These are phyloP conservation scores for Marasmius fiardii DNA, from an alignment of 1,284 basidiomycete species.

Conservation along the genomic window DNA sequence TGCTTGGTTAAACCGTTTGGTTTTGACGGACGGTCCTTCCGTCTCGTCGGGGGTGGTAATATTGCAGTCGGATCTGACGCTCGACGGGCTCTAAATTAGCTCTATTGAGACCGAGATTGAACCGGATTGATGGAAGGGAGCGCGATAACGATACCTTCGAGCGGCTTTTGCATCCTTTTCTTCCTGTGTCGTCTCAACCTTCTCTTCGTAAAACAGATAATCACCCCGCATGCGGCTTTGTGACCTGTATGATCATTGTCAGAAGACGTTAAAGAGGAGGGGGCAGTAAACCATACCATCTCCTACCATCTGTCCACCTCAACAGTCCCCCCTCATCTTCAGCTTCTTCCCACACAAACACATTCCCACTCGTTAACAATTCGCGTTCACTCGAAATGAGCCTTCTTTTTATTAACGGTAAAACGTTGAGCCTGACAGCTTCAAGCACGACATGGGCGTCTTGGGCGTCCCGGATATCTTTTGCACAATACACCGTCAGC, in stretches of 20 bases:
- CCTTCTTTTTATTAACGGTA: slow-evolving; percentile 68
- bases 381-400: slow-evolving; percentile 66
- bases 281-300: slow-evolving; percentile 45
- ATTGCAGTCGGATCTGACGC: slow-evolving; percentile 57
- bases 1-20: slow-evolving; percentile 76
- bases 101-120: not conserved
- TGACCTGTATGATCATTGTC: slow-evolving; percentile 45
- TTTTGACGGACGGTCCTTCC: slow-evolving; percentile 71
- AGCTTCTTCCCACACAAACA: slow-evolving; percentile 82
- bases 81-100: slow-evolving; percentile 47
- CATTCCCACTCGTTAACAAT: slow-evolving; percentile 63
- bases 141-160: slow-evolving; percentile 42
- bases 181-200: slow-evolving; percentile 71
- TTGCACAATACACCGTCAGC: slow-evolving; percentile 13
- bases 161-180: slow-evolving; percentile 73
- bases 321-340: slow-evolving; percentile 73
- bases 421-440: slow-evolving; percentile 64
- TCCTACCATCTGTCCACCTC: slow-evolving; percentile 74
- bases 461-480: slow-evolving; percentile 69
- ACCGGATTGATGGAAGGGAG: slow-evolving; percentile 9
- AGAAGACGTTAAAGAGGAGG: not conserved
- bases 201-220: slow-evolving; percentile 77
- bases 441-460: slow-evolving; percentile 71
- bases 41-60: slow-evolving; percentile 53
- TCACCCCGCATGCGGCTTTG: slow-evolving; percentile 80